A percentile compares a stretch with the other conserved stretches of the same genome.
phyloP scores from a whole-genome alignment of 768 basidiomycete genomes.

The Phanerodontia chrysosporium region DNA sequence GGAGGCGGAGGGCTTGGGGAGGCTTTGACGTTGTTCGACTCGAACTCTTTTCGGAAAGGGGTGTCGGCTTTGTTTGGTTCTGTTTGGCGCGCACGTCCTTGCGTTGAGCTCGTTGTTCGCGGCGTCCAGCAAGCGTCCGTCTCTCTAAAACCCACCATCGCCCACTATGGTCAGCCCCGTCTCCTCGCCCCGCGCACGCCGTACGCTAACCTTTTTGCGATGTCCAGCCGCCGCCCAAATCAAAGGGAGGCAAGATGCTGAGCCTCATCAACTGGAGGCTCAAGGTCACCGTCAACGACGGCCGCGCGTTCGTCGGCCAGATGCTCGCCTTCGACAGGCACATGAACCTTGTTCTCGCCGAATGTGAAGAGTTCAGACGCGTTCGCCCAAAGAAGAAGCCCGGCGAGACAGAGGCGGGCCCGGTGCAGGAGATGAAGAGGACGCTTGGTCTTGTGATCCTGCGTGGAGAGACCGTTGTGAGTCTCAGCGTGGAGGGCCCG shows the following conservation, averaged over 20 bases:
- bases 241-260: slow-evolving; percentile 98
- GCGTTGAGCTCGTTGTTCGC: slow-evolving; percentile 23
- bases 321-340: slow-evolving; percentile 99
- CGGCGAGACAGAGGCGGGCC: slow-evolving; percentile 66
- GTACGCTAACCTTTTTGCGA: not conserved
- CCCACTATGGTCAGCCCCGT: slow-evolving; percentile 50
- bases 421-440: slow-evolving; percentile 93
- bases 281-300: slow-evolving; percentile 96
- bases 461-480: slow-evolving; percentile 94
- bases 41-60: not conserved
- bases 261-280: slow-evolving; percentile 96
- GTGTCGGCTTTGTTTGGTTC: slow-evolving; percentile 25
- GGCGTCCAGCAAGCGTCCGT: slow-evolving; percentile 14
- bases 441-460: slow-evolving; percentile 95
- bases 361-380: slow-evolving; percentile 96
- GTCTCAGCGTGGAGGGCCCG: slow-evolving; percentile 91
- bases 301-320: slow-evolving; percentile 91
- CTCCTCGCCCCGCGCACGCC: not conserved
- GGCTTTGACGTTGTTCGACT: not conserved
- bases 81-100: slow-evolving; percentile 28
- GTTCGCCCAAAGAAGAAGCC: slow-evolving; percentile 90
- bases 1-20: not conserved
- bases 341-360: slow-evolving; percentile 98
- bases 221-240: slow-evolving; percentile 85
- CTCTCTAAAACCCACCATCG: slow-evolving; percentile 18